Evolutionary conservation across 2,329 filamentous ascomycete species (phyloP), one percentile per base, ranked within the genome.

Genomic region (Fusarium sp.): DNA sequence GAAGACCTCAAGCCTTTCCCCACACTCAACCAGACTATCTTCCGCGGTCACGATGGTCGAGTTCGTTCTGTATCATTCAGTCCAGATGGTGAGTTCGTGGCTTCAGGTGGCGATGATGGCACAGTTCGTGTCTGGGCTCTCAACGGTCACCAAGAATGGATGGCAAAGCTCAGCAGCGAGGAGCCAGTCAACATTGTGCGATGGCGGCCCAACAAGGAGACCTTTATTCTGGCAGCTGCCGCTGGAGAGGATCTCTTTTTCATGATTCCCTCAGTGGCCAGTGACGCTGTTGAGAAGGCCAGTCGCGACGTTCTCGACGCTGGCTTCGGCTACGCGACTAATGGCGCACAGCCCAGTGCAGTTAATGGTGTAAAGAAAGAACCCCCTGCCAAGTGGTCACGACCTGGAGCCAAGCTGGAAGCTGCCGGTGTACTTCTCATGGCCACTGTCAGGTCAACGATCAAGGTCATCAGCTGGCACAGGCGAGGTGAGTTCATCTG

Each of bases 1-100:
- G 94, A 97, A 77, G 95, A 99, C 78, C 87, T 99, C 63, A 94
- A 94, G 78, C 96, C 96, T 4, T 99, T 98, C 86, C 96, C 96
- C 18, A 97, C 95, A 0, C 90, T 94, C 13, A 95, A 93, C 76
- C 93, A 95, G 47, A 94, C 94, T 10, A 88, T 97, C 17, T 98
- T 96, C 86, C 87, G 90, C 70, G 95, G 95, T 15, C 96, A 99
- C 78, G 90, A 94, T 70, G 95, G 95, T 20, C 91, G 94, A 60
- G 95, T 99, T 39, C 91, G 96, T 55, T 93, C 92, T 54, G 88
- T 97, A 18, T 88, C 93, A 12, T 90, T 98, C 71, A 95, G 97
- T 80, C 94, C 96, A 5, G 91, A 91, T 44, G 94, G 96, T 45
- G 87, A 92, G 66, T 98, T 91, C 87, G 84, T 98, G 64, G 96